Evolutionary conservation across 2,329 filamentous ascomycete genomes (phyloP).

Genomic region (Trichoderma citrinoviride): DNA sequence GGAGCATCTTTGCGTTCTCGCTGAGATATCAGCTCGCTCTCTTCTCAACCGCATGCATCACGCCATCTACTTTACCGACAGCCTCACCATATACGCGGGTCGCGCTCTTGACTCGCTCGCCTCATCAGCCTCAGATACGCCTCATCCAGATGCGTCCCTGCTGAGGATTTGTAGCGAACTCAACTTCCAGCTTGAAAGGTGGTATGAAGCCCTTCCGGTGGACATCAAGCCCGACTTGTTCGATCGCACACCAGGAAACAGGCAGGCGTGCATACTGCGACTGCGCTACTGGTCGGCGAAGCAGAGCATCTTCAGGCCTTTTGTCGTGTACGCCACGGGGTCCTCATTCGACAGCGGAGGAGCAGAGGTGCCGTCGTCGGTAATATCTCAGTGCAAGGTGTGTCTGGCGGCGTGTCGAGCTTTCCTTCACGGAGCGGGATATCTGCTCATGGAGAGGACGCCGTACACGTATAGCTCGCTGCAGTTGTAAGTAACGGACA

Average conservation of each 20-base stretch:
- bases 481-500: conserved; percentile 20
- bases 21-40: conserved; percentile 26
- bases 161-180: conserved; percentile 27
- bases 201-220: conserved; percentile 28
- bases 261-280: conserved; percentile 23
- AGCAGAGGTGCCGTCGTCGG: conserved; percentile 15
- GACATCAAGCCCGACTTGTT: conserved; percentile 28
- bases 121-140: neutral
- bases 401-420: conserved; percentile 22
- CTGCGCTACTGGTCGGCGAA: conserved; percentile 27
- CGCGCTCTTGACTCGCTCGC: conserved; percentile 15
- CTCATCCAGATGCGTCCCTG: conserved; percentile 23
- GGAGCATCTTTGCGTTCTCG: conserved; percentile 25
- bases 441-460: conserved; percentile 21
- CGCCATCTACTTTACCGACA: conserved; percentile 26
- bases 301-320: conserved; percentile 25
- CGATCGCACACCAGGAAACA: conserved; percentile 14
- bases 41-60: conserved; percentile 31
- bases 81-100: conserved; percentile 23
- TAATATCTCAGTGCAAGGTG: conserved; percentile 10
- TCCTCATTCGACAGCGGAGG: conserved; percentile 17
- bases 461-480: conserved; percentile 23
- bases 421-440: conserved; percentile 7
- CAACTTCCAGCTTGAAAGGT: conserved; percentile 28
- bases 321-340: conserved; percentile 24